Evolutionary conservation across 2,329 filamentous ascomycete species (phyloP).

Genomic region (Tolypocladium sp.): DNA sequence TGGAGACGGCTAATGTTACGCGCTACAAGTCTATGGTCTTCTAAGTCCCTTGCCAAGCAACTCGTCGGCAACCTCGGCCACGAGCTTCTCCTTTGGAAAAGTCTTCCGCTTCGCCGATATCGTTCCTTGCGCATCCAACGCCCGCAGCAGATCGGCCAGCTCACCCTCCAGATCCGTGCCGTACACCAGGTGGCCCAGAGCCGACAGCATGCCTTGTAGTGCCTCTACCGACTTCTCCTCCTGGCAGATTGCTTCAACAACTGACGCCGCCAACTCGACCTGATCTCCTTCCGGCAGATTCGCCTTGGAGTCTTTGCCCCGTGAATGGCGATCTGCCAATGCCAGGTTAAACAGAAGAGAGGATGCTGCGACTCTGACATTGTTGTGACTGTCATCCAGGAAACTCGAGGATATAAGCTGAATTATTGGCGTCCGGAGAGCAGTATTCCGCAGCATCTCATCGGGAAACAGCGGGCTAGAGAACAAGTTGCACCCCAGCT

Average conservation of each 20-base stretch:
- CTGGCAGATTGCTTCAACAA: constrained; percentile 62
- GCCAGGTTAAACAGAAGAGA: constrained; percentile 79
- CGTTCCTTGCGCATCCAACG: constrained; percentile 63
- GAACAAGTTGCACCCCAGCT: constrained; percentile 80
- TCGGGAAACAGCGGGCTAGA: constrained; percentile 61
- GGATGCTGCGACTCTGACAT: constrained; percentile 71
- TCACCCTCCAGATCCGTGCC: constrained; percentile 61
- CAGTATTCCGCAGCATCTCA: constrained; percentile 44
- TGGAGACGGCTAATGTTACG: background rate
- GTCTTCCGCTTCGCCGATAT: constrained; percentile 47
- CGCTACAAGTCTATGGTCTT: constrained; percentile 14
- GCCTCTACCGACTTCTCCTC: constrained; percentile 59
- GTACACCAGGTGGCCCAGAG: constrained; percentile 69
- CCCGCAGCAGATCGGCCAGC: constrained; percentile 68
- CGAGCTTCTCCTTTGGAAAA: constrained; percentile 49
- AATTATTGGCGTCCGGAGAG: constrained; percentile 50
- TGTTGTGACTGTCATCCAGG: constrained; percentile 65
- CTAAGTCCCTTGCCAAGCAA: constrained; percentile 41
- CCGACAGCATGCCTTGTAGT: constrained; percentile 65
- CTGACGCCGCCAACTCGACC: constrained; percentile 71
- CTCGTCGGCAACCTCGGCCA: constrained; percentile 44
- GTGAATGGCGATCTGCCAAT: constrained; percentile 56
- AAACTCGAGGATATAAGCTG: constrained; percentile 68
- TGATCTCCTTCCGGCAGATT: constrained; percentile 60
- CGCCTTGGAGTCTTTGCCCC: constrained; percentile 47